phyloP scores from a whole-genome alignment of 1,284 basidiomycete species.

The Moesziomyces globuligerus region DNA sequence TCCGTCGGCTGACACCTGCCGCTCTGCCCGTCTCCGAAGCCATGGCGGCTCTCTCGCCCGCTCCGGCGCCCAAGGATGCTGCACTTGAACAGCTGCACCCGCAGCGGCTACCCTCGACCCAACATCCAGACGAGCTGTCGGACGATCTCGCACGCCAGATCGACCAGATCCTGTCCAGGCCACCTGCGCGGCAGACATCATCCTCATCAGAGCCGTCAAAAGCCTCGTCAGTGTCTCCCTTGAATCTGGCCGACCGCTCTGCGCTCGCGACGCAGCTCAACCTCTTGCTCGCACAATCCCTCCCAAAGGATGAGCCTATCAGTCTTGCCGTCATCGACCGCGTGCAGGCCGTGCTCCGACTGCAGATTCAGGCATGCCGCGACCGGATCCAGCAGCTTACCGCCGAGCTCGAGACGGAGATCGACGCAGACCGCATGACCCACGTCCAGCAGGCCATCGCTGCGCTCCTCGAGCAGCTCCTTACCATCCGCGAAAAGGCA shows the following conservation, averaged over 20 bases:
- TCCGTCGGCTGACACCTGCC: neutral
- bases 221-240: neutral
- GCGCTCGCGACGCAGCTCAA: slow-evolving; percentile 37
- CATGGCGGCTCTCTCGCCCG: slow-evolving; percentile 18
- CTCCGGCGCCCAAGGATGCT: slow-evolving; percentile 6
- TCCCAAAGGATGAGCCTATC: slow-evolving; percentile 18
- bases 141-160: slow-evolving; percentile 36
- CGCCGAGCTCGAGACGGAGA: slow-evolving; percentile 35
- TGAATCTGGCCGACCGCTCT: slow-evolving; percentile 23
- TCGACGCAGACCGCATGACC: slow-evolving; percentile 45
- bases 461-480: slow-evolving; percentile 85
- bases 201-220: slow-evolving; percentile 1
- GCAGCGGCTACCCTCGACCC: slow-evolving; percentile 14
- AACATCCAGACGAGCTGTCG: slow-evolving; percentile 11
- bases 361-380: slow-evolving; percentile 28
- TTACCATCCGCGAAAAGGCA: slow-evolving; percentile 86
- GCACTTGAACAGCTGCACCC: slow-evolving; percentile 6
- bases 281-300: slow-evolving; percentile 18
- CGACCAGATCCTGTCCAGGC: slow-evolving; percentile 20
- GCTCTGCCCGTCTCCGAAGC: neutral
- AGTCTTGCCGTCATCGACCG: slow-evolving; percentile 30
- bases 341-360: slow-evolving; percentile 33
- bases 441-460: slow-evolving; percentile 38
- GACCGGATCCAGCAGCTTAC: slow-evolving; percentile 24
- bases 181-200: slow-evolving; percentile 6